Base-by-base conservation (phyloP, 768 basidiomycete species). In the Russula vinacea region DNA sequence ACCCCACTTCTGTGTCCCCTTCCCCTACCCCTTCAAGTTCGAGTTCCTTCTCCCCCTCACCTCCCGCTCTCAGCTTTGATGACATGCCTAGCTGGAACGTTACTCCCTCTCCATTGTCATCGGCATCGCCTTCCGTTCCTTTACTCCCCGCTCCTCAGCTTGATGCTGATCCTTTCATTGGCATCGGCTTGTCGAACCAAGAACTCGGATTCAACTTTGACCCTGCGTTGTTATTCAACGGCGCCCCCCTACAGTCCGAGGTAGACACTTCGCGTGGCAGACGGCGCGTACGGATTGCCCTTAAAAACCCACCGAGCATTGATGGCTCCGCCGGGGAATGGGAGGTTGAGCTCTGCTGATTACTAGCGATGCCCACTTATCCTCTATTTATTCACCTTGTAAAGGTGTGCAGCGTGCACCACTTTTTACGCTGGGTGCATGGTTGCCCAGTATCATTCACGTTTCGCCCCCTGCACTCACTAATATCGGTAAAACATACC, bases 241-340 rank as follows among this genome's bases (percentile, higher is more conserved):
- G 79, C 57, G 77, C 74, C 68, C 69, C 71, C 61, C 70, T 73
- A 59, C 75, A 78, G 65, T 75, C 71, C 60, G 69, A 68, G 58
- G 70, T 65, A 22, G 75, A 73, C 57, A 75, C 67, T 10, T 66
- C 62, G 47, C 62, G 65, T 45, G 73, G 75, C 45, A 81, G 79
- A 70, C 80, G 83, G 44, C 80, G 87, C 44, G 85, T 87, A 66
- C 80, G 85, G 67, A 85, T 88, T 56, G 84, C 87, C 33, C 76
- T 89, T 66, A 87, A 84, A 75, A 84, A 81, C 69, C 75, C 85
- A 74, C 86, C 87, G 0, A 78, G 78, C 24, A 75, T 80, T 35
- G 86, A 85, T 52, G 81, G 81, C 66, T 85, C 87, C 72, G 86
- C 86, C 53, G 88, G 87, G 65, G 88, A 89, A 76, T 89, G 88